Evolutionary conservation across 331 rosid genomes (phyloP).

Genomic region (Malus hybrid): DNA sequence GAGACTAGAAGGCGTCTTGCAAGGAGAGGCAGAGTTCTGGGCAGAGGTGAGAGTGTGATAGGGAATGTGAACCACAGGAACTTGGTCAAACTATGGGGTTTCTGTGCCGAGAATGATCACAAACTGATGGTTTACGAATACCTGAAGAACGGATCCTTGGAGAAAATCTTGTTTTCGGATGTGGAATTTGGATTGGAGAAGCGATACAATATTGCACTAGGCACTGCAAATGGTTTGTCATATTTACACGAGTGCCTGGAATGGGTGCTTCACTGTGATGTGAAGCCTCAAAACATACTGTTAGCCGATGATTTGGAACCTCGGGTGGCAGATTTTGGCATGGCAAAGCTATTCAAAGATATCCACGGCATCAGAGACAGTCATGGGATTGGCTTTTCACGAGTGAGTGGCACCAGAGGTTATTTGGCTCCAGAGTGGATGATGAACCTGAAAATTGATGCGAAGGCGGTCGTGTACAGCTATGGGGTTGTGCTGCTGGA

Average conservation of each 20-base stretch:
- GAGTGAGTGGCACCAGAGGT: constrained; percentile 33
- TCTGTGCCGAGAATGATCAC: constrained; percentile 29
- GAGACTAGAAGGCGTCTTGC: constrained; percentile 36
- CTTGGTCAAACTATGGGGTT: constrained; percentile 34
- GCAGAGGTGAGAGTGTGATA: constrained; percentile 33
- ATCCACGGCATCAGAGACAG: background rate
- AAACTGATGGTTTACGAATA: constrained; percentile 34
- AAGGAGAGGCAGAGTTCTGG: constrained; percentile 39
- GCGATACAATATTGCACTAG: constrained; percentile 28
- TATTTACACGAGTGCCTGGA: constrained; percentile 44
- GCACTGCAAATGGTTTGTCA: constrained; percentile 37
- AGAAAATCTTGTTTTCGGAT: constrained; percentile 17
- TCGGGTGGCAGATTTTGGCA: constrained; percentile 34
- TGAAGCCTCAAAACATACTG: constrained; percentile 41
- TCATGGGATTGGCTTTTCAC: constrained; percentile 11
- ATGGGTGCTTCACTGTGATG: constrained; percentile 42
- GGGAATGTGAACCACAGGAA: constrained; percentile 37
- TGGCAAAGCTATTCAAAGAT: constrained; percentile 34
- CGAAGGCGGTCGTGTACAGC: constrained; percentile 39
- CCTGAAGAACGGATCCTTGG: constrained; percentile 27
- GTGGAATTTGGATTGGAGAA: constrained; percentile 14
- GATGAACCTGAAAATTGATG: constrained; percentile 32
- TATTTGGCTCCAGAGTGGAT: constrained; percentile 45
- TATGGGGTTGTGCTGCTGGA: constrained; percentile 40
- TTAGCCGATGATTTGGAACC: constrained; percentile 23